phyloP scores from a whole-genome alignment of 1,284 basidiomycete species.

The Moesziomyces sp. region DNA sequence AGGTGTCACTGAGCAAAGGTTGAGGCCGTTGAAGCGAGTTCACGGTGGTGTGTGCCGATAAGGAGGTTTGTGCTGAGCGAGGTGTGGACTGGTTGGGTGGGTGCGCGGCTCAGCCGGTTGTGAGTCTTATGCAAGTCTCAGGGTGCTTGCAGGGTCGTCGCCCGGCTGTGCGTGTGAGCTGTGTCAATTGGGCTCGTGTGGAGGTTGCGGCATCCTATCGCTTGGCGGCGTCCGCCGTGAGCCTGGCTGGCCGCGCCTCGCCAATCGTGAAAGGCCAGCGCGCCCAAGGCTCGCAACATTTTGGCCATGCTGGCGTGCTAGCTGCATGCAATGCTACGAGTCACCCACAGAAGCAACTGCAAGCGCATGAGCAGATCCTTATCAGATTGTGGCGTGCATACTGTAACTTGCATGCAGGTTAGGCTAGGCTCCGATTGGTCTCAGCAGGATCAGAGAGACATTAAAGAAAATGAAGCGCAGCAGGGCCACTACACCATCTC shows the following conservation, averaged over 20 bases:
- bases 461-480: no score
- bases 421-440: no score
- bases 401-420: no score
- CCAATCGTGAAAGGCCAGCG: no score
- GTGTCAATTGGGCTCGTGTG: conserved; percentile 12
- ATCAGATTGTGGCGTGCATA: no score
- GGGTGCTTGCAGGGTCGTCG: not conserved
- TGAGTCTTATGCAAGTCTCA: conserved; percentile 18
- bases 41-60: not conserved
- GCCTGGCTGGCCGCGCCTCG: no score
- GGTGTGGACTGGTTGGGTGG: not conserved
- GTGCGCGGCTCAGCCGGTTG: not conserved
- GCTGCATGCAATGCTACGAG: no score
- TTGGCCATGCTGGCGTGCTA: no score
- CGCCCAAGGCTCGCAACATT: no score
- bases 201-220: conserved; percentile 28
- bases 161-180: not conserved
- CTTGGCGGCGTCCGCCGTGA: not conserved
- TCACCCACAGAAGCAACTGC: no score
- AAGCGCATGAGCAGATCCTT: no score
- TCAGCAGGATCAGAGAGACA: no score
- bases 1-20: not conserved
- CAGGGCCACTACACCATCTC: conserved; percentile 8
- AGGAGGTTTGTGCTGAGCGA: not conserved
- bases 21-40: not conserved